Percentiles rank a stretch among this genome's conserved stretches.
These are phyloP conservation scores for Babesia microti DNA, from an alignment of 169 alveolate genomes.

Conservation along the genomic window DNA sequence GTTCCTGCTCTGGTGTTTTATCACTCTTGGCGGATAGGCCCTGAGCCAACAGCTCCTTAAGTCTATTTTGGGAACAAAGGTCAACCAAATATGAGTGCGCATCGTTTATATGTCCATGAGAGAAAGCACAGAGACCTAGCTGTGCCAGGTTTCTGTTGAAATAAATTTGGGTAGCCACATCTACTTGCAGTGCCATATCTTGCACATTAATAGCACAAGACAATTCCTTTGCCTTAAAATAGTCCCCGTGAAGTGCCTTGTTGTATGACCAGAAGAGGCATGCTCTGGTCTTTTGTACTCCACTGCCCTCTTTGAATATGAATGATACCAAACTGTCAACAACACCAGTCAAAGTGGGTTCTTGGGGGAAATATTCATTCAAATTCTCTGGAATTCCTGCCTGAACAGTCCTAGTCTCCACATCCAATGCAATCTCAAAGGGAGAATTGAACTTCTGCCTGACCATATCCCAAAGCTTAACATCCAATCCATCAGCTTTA, in stretches of 20 bases:
- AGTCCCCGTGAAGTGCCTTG: conserved; percentile 76
- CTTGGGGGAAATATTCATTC: conserved; percentile 29
- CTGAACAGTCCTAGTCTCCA: no score
- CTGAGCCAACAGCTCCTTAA: conserved; percentile 91
- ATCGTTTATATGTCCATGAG: conserved; percentile 82
- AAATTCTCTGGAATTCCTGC: conserved; percentile 5
- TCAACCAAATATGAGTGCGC: conserved; percentile 82
- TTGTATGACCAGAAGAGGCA: conserved; percentile 74
- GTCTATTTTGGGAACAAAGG: conserved; percentile 78
- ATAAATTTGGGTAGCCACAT: conserved; percentile 81
- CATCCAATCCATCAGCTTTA: conserved; percentile 48
- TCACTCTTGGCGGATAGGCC: conserved; percentile 80
- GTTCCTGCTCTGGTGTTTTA: conserved; percentile 84
- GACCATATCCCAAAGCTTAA: conserved; percentile 44
- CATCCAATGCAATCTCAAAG: no score
- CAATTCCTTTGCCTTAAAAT: conserved; percentile 74
- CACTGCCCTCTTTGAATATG: conserved; percentile 65
- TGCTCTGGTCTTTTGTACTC: conserved; percentile 68
- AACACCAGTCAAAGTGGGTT: conserved; percentile 42
- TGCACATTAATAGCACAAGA: conserved; percentile 72
- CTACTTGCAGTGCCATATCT: conserved; percentile 77
- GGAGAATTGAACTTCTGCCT: conserved; percentile 27
- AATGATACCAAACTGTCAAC: conserved; percentile 50
- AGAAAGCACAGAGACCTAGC: conserved; percentile 92
- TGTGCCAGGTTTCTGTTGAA: conserved; percentile 89